Conservation (phyloP, 306 rosid species). For the Senna siamea region DNA sequence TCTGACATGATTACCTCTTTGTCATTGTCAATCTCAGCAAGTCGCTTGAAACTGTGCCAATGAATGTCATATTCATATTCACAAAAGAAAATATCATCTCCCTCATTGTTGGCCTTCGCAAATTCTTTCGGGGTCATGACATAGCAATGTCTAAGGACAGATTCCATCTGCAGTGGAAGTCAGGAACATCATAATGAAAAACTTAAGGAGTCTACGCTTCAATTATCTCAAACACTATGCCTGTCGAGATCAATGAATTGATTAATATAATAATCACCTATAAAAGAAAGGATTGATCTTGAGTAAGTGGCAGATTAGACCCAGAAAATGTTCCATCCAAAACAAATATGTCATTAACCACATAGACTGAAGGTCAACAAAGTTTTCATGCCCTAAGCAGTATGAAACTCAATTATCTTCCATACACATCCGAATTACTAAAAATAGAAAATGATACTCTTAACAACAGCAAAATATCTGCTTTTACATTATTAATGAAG, state of each 20-base stretch:
- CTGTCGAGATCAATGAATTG: not conserved
- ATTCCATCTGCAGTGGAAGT: constrained; percentile 70
- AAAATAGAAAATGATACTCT: not conserved
- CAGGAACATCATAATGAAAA: constrained; percentile 30
- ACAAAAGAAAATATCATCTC: constrained; percentile 87
- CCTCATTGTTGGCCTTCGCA: constrained; percentile 67
- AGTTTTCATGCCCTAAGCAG: not conserved
- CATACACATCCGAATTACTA: not conserved
- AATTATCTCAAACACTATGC: constrained; percentile 20
- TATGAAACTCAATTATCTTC: not conserved
- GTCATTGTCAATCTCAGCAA: constrained; percentile 71
- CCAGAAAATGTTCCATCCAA: not conserved
- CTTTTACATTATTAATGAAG: not conserved
- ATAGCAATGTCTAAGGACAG: constrained; percentile 76
- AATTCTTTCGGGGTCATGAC: constrained; percentile 79
- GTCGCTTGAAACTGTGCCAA: constrained; percentile 91
- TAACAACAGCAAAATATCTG: not conserved
- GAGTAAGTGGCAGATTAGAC: not conserved
- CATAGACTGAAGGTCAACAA: not conserved
- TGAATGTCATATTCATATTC: constrained; percentile 90
- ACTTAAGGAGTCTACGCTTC: constrained; percentile 19
- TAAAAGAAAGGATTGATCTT: not conserved
- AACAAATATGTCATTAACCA: not conserved
- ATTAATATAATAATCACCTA: not conserved
- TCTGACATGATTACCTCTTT: constrained; percentile 54